Evolutionary conservation across 441 rosid species (phyloP), one percentile per base, ranked within the genome.

Genomic region (Erodium trifolium): DNA sequence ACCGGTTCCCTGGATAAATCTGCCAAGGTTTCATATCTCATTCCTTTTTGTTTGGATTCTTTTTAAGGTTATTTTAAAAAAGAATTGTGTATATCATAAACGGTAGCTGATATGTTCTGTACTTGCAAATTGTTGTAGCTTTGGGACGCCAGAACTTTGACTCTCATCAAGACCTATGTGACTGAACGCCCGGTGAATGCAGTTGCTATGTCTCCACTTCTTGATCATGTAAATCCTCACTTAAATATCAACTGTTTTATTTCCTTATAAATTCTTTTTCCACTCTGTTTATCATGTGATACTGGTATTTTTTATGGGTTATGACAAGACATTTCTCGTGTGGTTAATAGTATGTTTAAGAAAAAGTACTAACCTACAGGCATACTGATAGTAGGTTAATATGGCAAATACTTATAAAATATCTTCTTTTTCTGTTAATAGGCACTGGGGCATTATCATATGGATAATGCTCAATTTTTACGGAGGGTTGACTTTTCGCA

Each of bases 1-100:
- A 89, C 94, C 7, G 98, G 97, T 68, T 91, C 98, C 72, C 82
- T 81, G 31, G 97, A 90, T 83, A 93, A 87, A 81, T 87, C 98
- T 78, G 97, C 98, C 3, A 89, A 89, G 97, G 98, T 87, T 55
- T 14, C 53, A n/a, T 67, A 29, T 62, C 37, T 14, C 34, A 5
- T 41, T 13, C n/a, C 9, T 17, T 17, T n/a, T 4, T 13, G 23
- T 5, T 71, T 14, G 27, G 5, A 67, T 8, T 5, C 27, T 45
- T 64, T 65, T 12, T 16, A 9, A 3, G 14, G 5, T 67, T 3
- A 35, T 17, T 16, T 9, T 23, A 23, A 23, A 23, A 23, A 23
- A 23, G n/a, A 23, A 23, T 23, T 23, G 27, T 23, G 27, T 23
- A 23, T 23, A 23, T 0, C 27, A 23, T 23, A 23, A 19, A 29